A percentile compares a stretch with the other conserved stretches of the same genome.
Evolutionary conservation across 2,329 filamentous ascomycete genomes (phyloP).

Genomic region (Teratosphaeria nubilosa): DNA sequence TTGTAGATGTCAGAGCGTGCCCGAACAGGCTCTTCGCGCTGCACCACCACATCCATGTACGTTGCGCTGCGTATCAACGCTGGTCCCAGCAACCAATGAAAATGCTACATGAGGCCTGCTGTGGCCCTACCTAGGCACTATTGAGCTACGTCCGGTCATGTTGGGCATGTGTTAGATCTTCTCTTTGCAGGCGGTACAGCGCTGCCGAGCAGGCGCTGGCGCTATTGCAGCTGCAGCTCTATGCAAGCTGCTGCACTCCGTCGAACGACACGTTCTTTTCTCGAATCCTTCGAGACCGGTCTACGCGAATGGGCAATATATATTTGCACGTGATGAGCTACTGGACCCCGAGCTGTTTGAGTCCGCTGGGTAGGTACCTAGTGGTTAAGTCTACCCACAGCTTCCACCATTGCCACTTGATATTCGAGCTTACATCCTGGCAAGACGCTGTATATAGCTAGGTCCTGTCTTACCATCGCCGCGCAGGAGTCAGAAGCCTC

Average conservation of each 20-base stretch:
- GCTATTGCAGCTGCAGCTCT: background rate
- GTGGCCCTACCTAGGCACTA: background rate
- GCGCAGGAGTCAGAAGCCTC: too few relatives aligned
- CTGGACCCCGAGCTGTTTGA: too few relatives aligned
- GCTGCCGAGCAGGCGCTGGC: too few relatives aligned
- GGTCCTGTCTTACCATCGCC: too few relatives aligned
- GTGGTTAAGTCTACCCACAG: too few relatives aligned
- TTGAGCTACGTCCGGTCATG: background rate
- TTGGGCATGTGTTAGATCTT: background rate
- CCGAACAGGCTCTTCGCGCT: background rate
- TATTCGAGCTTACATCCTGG: background rate
- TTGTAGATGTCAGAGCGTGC: background rate
- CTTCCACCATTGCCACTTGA: too few relatives aligned
- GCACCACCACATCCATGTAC: background rate
- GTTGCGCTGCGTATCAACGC: background rate
- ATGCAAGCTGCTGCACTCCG: too few relatives aligned
- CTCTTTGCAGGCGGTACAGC: background rate
- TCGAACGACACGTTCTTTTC: background rate
- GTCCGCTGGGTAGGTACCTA: too few relatives aligned
- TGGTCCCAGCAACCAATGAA: background rate
- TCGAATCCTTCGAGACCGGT: background rate
- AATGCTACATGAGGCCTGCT: too few relatives aligned
- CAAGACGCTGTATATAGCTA: too few relatives aligned
- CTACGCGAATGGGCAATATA: background rate
- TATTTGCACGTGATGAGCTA: background rate